Conservation (phyloP, 2,329 filamentous ascomycete species). For the Fusarium sp. region DNA sequence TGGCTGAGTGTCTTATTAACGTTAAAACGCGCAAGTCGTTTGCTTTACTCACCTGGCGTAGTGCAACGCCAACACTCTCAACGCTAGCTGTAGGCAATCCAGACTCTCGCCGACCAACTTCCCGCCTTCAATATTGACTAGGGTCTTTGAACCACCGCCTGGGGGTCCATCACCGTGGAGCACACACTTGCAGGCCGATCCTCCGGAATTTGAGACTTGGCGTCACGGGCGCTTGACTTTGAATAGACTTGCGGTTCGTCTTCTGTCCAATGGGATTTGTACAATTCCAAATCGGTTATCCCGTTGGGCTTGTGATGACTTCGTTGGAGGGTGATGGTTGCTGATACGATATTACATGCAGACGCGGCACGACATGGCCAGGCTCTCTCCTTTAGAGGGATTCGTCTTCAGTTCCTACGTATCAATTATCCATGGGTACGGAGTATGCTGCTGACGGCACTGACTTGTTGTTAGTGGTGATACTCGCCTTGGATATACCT, state of each 20-base stretch:
- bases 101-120: not conserved
- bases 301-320: not conserved
- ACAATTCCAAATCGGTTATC: constrained; percentile 1
- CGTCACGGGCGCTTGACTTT: constrained; percentile 3
- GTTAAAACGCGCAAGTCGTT: not conserved
- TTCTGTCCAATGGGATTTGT: not conserved
- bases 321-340: not conserved
- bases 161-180: not conserved
- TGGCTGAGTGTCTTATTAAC: not conserved
- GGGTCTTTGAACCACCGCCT: not conserved
- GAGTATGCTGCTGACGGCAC: not conserved
- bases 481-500: not conserved
- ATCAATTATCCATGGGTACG: not conserved
- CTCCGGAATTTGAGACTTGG: constrained; percentile 4
- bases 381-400: not conserved
- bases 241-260: not conserved
- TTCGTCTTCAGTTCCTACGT: not conserved
- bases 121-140: not conserved
- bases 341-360: not conserved
- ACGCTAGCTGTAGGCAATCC: not conserved
- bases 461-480: not conserved
- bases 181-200: not conserved
- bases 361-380: not conserved
- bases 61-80: not conserved
- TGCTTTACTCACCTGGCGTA: not conserved